Base-by-base conservation (phyloP, 805 yeast genomes). In the Diddensiella transvaalensis region DNA sequence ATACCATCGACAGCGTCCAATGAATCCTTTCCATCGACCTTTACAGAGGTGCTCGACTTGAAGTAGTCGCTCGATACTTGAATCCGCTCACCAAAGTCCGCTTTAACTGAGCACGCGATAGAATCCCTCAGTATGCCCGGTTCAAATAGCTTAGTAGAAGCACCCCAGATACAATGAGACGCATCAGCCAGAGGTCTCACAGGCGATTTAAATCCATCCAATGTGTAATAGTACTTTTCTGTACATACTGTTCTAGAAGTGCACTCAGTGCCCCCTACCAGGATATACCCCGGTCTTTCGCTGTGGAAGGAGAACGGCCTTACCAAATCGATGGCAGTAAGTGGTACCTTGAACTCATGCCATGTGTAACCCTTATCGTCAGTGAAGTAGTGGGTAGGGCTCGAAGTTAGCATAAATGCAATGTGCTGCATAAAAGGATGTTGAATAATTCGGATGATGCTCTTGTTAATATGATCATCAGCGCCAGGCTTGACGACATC, bases 11-110 rank as follows among this genome's bases (percentile, higher is more conserved):
- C 47, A 10, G 18, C 17, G 18, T 48, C 70, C 24, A 65, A 65
- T 3, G 64, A 59, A 13, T 60, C 58, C 11, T 50, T 69, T 29
- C 65, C 69, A 4, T 64, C 63, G 10, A 64, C 56, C 24, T 69
- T 54, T 18, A 60, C 57, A 32, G 57, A 61, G 26, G 63, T 61
- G n/a, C 52, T 53, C 1, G 70, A 53, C 35, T 65, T 59, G 63
- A 77, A 78, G 60, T 69, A 76, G 56, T 79, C 76, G n/a, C 63
- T 55, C 0, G 82, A 71, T 13, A 57, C 56, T 11, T 69, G 65
- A 26, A 80, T 60, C 6, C 59, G 56, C 4, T 57, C 48, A 3
- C 50, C 47, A 0, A 77, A 70, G 21, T 67, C 68, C 3, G 64
- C 57, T 5, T 68, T 69, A 22, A 64, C 53, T 4, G 72, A 59